Conservation (phyloP, 331 rosid species). For the Prunus yedoensis region DNA sequence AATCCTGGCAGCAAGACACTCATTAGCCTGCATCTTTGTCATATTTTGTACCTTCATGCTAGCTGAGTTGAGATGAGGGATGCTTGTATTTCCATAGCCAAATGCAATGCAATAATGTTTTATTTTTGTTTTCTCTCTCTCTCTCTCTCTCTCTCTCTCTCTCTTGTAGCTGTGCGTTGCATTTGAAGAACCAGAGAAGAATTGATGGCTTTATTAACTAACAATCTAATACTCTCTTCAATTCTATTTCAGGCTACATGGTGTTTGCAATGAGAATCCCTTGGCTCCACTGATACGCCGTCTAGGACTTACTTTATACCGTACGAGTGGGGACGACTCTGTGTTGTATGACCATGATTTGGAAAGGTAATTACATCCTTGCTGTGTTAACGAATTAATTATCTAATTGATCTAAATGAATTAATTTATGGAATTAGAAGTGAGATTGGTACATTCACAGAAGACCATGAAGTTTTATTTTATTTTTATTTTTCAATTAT, state of each 20-base stretch:
- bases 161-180: background rate
- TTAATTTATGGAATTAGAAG: background rate
- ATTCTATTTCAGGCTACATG: conserved; percentile 53
- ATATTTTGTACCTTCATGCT: no score
- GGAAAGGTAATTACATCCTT: conserved; percentile 17
- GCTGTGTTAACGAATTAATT: background rate
- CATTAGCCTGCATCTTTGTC: no score
- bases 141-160: background rate
- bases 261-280: conserved; percentile 78
- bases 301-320: conserved; percentile 21
- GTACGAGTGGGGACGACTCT: conserved; percentile 19
- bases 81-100: no score
- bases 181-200: background rate
- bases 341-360: conserved; percentile 27
- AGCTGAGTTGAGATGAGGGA: no score
- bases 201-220: conserved; percentile 1
- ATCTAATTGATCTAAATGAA: background rate
- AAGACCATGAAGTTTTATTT: background rate
- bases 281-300: conserved; percentile 62
- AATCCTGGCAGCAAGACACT: background rate
- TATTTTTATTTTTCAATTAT: background rate
- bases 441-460: background rate
- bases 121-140: no score
- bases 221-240: background rate
- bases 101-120: no score